These are phyloP conservation scores for Pelargonium nanum DNA, from an alignment of 345 rosid genomes.

Conservation along the genomic window DNA sequence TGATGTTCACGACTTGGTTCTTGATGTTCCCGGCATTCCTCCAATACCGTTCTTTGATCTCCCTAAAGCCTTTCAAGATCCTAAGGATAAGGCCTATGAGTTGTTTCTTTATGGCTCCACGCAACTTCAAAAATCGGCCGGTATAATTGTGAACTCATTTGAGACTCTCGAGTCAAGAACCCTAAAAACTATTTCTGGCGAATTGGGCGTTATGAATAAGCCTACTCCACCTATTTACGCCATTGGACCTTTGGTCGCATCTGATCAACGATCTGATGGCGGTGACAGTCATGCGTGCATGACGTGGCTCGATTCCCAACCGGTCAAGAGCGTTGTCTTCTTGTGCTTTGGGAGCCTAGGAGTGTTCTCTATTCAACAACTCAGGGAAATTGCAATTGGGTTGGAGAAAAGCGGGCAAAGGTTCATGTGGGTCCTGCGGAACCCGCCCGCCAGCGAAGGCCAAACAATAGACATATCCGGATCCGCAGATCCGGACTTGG, in stretches of 20 bases:
- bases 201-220: constrained; percentile 24
- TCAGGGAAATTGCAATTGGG: constrained; percentile 37
- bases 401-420: constrained; percentile 38
- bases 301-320: constrained; percentile 42
- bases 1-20: constrained; percentile 14
- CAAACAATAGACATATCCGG: constrained; percentile 3
- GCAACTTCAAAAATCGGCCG: constrained; percentile 20
- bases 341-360: constrained; percentile 60
- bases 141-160: constrained; percentile 48
- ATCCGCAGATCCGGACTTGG: constrained; percentile 16
- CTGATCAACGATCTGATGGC: not conserved
- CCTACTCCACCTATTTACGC: constrained; percentile 34
- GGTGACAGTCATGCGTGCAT: constrained; percentile 16
- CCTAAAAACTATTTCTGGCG: constrained; percentile 28
- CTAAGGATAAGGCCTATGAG: constrained; percentile 19
- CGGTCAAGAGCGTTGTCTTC: constrained; percentile 34
- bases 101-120: constrained; percentile 8
- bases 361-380: constrained; percentile 26
- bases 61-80: constrained; percentile 20
- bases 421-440: constrained; percentile 48
- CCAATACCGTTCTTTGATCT: constrained; percentile 18
- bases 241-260: constrained; percentile 43
- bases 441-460: constrained; percentile 22
- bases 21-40: constrained; percentile 39
- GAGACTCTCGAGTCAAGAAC: constrained; percentile 38